Evolutionary conservation across 2,329 filamentous ascomycete genomes (phyloP).

Genomic region (Neodidymelliopsis sp.): DNA sequence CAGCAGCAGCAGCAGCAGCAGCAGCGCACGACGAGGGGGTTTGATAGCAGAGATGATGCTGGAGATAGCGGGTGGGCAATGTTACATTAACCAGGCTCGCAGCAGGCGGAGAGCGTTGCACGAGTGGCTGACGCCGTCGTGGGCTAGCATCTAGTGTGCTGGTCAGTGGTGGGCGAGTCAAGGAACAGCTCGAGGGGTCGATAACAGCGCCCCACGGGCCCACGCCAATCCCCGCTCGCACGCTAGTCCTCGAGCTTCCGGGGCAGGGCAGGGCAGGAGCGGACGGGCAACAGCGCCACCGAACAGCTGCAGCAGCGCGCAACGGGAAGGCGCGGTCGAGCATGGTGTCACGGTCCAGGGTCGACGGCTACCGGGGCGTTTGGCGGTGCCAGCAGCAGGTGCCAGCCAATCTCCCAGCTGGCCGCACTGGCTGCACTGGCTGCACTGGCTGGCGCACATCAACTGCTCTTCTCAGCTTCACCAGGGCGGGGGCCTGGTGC

Average conservation of each 20-base stretch:
- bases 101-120: constrained; percentile 39
- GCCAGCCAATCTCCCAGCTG: constrained; percentile 11
- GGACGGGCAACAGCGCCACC: too few species aligned
- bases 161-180: too few species aligned
- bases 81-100: constrained; percentile 41
- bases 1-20: too few species aligned
- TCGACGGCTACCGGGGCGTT: not conserved
- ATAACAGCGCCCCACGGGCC: constrained; percentile 2
- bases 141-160: too few species aligned
- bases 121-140: constrained; percentile 26
- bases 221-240: constrained; percentile 7
- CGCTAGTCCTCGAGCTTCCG: constrained; percentile 10
- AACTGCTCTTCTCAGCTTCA: constrained; percentile 13
- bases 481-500: too few species aligned
- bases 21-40: constrained; percentile 1
- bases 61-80: constrained; percentile 25
- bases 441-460: constrained; percentile 14
- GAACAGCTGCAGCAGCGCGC: constrained; percentile 7
- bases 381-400: not conserved
- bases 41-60: constrained; percentile 13
- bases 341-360: constrained; percentile 3
- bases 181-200: constrained; percentile 12
- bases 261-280: too few species aligned
- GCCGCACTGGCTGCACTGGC: too few species aligned
- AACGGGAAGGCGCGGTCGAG: constrained; percentile 6